Evolutionary conservation across 257 asterid genomes (phyloP), one percentile per base, ranked within the genome.

Genomic region (Catharanthus roseus): DNA sequence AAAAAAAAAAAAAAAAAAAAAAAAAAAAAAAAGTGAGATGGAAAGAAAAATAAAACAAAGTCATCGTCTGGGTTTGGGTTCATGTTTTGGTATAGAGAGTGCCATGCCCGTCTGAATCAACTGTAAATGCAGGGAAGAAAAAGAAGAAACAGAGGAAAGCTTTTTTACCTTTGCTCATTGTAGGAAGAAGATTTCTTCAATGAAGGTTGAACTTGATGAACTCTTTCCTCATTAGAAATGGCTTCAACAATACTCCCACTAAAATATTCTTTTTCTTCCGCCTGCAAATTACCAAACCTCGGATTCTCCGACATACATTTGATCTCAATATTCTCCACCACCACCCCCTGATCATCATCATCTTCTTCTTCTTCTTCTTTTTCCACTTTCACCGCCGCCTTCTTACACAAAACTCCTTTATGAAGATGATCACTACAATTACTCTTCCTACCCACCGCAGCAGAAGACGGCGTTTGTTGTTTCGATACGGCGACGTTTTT

Each of bases 201-300:
- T 36, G 73, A 69, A 21, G 85, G 86, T 38, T 53, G 69, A 56
- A 42, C 56, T 1, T 73, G 76, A 38, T 3, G 5, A 42, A 64
- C 55, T 68, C 86, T 81, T 24, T 80, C 82, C 21, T 85, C 87
- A 0, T 54, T 80, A 19, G 77, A 74, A 16, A 87, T 81, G 63
- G 86, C 61, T 70, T 92, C 97, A 65, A 88, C 90, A 64, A 92
- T 92, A 79, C 97, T 92, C 72, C 98, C 98, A 71, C 98, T 92
- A 64, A 90, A 92, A 61, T 88, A 92, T 70, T 90, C 96, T 74
- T 85, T 90, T 73, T 90, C 97, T 78, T 87, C 93, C 0, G 79
- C 51, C 45, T 84, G 92, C 81, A 78, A 39, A 50, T 81, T 87
- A 75, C 97, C 97, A 44, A 90, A 88, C 78, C 98, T 66, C 47